Base-by-base conservation (phyloP, 192 early-diverging fungal genomes). In the Backusella psychrophila region DNA sequence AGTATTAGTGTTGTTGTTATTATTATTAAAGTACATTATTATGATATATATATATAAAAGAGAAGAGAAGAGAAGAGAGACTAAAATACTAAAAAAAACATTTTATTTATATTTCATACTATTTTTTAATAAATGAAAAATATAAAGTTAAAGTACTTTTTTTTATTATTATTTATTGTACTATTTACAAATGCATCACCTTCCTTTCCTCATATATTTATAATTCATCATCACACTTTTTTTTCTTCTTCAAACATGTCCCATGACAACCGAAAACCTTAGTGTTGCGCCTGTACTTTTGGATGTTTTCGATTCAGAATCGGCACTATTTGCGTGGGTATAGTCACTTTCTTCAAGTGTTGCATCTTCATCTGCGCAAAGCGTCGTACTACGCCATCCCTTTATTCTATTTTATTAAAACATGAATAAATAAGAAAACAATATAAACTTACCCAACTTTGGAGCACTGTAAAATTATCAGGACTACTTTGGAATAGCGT, bases 401-500 rank as follows among this genome's bases (percentile, higher is more conserved):
- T 83, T 46, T 19, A 17, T 29, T 19, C 38, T 33, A 7, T 0
- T 1, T 26, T 14, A 66, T 29, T 14, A 66, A 21, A 76, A 11
- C 3, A 73, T 0, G 33, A 33, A 33, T 33, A 33, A 3, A 33
- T 33, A 3, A 34, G 2, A 44, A 1, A 44, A 44, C 11, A 65
- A 29, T 29, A 33, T 33, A 46, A 23, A 29, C 6, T 73, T 81
- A 89, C 88, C 88, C 88, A 89, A 56, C 87, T 87, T 44, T 89
- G 88, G 65, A 83, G 75, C 6, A 85, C 15, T 14, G 80, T 67
- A 73, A 89, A 89, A 59, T 88, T 77, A 71, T 89, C 88, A 12
- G 88, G 88, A 68, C 82, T 80, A 36, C 87, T 88, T 73, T 89
- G 87, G 39, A 87, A 89, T 46, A 87, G 76, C 0, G 83, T 88